Evolutionary conservation across 139 green algal species (phyloP).

Genomic region (Diplosphaera chodatii): DNA sequence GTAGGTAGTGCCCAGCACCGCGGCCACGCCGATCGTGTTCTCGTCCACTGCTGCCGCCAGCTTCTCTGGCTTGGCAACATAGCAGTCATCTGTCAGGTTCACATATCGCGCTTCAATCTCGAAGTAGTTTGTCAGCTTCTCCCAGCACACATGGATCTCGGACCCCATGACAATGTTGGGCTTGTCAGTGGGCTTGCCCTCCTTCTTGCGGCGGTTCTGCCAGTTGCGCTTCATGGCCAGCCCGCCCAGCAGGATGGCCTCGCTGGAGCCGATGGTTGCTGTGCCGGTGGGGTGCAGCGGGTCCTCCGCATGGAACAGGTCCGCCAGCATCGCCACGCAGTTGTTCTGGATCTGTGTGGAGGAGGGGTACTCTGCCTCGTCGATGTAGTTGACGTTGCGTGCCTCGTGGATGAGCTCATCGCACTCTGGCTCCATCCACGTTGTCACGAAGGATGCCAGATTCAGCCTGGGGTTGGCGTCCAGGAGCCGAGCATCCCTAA

Average conservation of each 20-base stretch:
- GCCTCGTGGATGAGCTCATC: constrained; percentile 23
- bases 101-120: constrained; percentile 48
- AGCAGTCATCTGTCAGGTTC: constrained; percentile 21
- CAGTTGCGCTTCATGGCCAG: constrained; percentile 64
- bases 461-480: constrained; percentile 25
- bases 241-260: constrained; percentile 65
- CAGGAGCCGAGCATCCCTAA: neutral
- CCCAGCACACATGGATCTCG: constrained; percentile 52
- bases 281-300: constrained; percentile 26
- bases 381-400: constrained; percentile 36
- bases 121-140: constrained; percentile 55
- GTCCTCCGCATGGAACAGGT: constrained; percentile 39
- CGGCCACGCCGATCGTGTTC: constrained; percentile 63
- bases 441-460: constrained; percentile 44
- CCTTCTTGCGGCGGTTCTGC: constrained; percentile 30
- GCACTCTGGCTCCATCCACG: constrained; percentile 22
- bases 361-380: constrained; percentile 36
- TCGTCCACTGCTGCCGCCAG: constrained; percentile 39
- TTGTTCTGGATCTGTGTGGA: constrained; percentile 39
- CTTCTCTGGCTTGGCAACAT: constrained; percentile 18
- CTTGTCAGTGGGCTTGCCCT: constrained; percentile 29
- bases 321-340: constrained; percentile 43
- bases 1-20: constrained; percentile 65
- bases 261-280: constrained; percentile 47
- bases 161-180: constrained; percentile 62